A percentile compares a stretch with the other conserved stretches of the same genome.
phyloP scores from a whole-genome alignment of 148 eudicot species.

The Polygonum maritimum region DNA sequence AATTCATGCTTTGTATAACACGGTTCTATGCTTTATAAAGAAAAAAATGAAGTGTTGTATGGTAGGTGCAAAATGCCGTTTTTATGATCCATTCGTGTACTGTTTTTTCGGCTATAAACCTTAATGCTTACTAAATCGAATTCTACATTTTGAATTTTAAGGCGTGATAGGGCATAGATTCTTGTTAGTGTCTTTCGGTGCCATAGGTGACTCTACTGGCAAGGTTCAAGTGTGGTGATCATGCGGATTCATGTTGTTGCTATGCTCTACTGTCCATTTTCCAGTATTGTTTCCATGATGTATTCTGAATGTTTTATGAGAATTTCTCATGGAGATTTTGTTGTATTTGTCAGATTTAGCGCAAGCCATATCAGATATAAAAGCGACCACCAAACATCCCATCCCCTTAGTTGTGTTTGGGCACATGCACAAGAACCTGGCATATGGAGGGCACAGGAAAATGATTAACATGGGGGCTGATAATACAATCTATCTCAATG shows the following conservation, averaged over 20 bases:
- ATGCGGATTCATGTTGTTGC: background rate
- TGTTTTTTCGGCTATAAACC: too few species aligned
- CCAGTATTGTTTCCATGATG: background rate
- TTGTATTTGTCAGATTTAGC: constrained; percentile 52
- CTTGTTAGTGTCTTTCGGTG: background rate
- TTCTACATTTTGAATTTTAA: too few species aligned
- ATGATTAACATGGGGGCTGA: constrained; percentile 65
- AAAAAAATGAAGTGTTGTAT: too few species aligned
- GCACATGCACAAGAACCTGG: constrained; percentile 84
- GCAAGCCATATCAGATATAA: constrained; percentile 50
- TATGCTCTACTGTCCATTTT: background rate
- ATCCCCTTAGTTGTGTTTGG: constrained; percentile 85
- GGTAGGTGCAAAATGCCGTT: too few species aligned
- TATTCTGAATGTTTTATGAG: background rate
- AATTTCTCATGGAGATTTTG: background rate
- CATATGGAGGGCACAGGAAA: constrained; percentile 57
- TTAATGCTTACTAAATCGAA: too few species aligned
- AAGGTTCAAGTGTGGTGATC: background rate
- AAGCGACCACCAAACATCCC: constrained; percentile 36
- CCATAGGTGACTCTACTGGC: background rate
- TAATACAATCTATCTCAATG: constrained; percentile 61
- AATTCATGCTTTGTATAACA: too few species aligned
- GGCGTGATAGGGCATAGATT: too few species aligned
- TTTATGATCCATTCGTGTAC: too few species aligned
- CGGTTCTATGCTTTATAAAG: too few species aligned